Evolutionary conservation across 2,329 filamentous ascomycete species (phyloP), one percentile per base, ranked within the genome.

Genomic region (Apiospora arundinis): DNA sequence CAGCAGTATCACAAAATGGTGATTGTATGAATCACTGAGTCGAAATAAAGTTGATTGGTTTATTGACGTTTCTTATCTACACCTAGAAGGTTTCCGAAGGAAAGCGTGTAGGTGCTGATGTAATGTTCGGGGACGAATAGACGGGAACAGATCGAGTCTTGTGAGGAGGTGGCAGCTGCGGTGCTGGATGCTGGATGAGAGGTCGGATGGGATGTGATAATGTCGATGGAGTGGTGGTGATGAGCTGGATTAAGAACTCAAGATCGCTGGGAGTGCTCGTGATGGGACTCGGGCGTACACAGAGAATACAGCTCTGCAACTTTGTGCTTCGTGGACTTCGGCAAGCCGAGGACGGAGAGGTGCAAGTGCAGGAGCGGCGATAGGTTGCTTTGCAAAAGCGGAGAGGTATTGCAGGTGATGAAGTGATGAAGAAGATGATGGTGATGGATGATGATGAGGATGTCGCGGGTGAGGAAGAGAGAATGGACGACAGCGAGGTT

Each of bases 51-150:
- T 84, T 80, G 82, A 77, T 81, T 84, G 82, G 79, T 83, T 84
- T 85, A 80, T 81, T 80, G 85, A 83, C 82, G 82, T 84, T 82
- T 84, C 83, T 85, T 94, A 94, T 93, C 88, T 95, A 95, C 93
- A 95, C 93, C 93, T 91, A 88, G 86, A 89, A 89, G 90, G 88
- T 91, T 92, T 93, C 92, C 88, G 85, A 94, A 95, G 87, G 92
- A 95, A 95, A 95, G 95, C 92, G 91, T 93, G 93, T 92, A 94
- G 92, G 92, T 95, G 93, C 92, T 94, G 93, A 92, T 95, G 93
- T 67, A 67, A 85, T 89, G 87, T 82, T 84, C 82, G 81, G 81
- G 76, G 81, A 56, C 82, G 82, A 78, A 81, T 76, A 81, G 56
- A 63, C 56, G 56, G 56, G 56, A 40, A 63, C 40, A 46, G 65